These are phyloP conservation scores for Borealophlyctis nickersoniae DNA, from an alignment of 192 early-diverging fungal species.

Conservation along the genomic window DNA sequence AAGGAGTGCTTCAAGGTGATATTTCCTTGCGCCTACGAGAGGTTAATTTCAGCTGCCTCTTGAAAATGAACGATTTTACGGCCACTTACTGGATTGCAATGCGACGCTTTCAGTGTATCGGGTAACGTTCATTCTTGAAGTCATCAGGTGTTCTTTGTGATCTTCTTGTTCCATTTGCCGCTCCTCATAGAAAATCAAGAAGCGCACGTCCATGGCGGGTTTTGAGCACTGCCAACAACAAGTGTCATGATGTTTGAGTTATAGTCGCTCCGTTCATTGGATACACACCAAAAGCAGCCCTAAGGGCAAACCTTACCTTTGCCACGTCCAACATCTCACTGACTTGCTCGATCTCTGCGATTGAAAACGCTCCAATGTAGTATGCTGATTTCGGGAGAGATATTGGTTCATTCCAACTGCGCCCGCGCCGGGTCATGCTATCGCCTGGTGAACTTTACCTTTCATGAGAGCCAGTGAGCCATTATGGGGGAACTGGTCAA, in stretches of 20 bases:
- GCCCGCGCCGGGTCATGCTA: too few relatives aligned
- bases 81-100: conserved; percentile 16
- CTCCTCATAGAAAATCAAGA: conserved; percentile 25
- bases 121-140: conserved; percentile 20
- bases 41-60: not conserved
- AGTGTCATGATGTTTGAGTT: not conserved
- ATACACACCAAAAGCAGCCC: not conserved
- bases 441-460: too few relatives aligned
- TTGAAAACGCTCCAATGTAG: conserved; percentile 14
- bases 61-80: not conserved
- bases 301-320: conserved; percentile 8
- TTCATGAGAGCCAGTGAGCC: conserved; percentile 3
- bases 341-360: conserved; percentile 7
- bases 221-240: conserved; percentile 11
- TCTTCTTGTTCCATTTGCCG: conserved; percentile 21
- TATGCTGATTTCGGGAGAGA: conserved; percentile 12
- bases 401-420: too few relatives aligned
- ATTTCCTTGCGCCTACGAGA: conserved; percentile 8
- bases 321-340: conserved; percentile 1
- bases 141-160: conserved; percentile 22
- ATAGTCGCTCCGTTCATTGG: not conserved
- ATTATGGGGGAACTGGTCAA: conserved; percentile 19
- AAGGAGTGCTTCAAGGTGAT: conserved; percentile 20
- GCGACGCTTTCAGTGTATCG: conserved; percentile 15
- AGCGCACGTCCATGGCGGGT: conserved; percentile 21